Evolutionary conservation across 2,329 filamentous ascomycete species (phyloP).

Genomic region (Sordariomycetes sp.): DNA sequence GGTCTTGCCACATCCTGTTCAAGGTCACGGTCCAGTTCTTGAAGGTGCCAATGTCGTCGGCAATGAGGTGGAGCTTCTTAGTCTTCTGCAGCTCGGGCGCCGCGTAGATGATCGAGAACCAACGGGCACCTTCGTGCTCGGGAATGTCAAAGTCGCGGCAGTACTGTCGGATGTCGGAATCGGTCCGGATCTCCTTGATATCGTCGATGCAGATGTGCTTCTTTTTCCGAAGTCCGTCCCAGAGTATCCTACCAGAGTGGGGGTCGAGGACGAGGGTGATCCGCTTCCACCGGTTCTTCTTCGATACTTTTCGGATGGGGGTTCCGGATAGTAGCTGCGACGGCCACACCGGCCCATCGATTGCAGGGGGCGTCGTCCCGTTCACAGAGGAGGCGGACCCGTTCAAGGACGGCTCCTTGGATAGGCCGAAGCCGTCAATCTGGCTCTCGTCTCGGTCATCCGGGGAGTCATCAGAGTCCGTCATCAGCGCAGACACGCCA

Average conservation of each 20-base stretch:
- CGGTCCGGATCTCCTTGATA: slow-evolving; percentile 78
- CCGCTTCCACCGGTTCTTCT: slow-evolving; percentile 57
- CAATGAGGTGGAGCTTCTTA: slow-evolving; percentile 81
- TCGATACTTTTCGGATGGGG: slow-evolving; percentile 68
- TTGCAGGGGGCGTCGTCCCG: slow-evolving; percentile 25
- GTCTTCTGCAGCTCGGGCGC: slow-evolving; percentile 67
- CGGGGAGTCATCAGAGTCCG: slow-evolving; percentile 45
- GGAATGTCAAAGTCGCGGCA: slow-evolving; percentile 68
- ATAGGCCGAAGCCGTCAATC: slow-evolving; percentile 19
- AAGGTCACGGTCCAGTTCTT: slow-evolving; percentile 74
- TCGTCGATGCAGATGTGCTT: slow-evolving; percentile 93
- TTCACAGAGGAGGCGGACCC: slow-evolving; percentile 33
- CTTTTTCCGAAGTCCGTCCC: slow-evolving; percentile 65
- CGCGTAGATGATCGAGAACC: slow-evolving; percentile 85
- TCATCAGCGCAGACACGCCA: slow-evolving; percentile 20
- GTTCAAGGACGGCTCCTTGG: slow-evolving; percentile 30
- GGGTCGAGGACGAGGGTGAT: slow-evolving; percentile 64
- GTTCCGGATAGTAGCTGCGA: slow-evolving; percentile 67
- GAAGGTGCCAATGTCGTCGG: slow-evolving; percentile 58
- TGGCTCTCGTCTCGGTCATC: slow-evolving; percentile 34
- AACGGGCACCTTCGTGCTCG: slow-evolving; percentile 53
- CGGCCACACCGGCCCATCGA: slow-evolving; percentile 62
- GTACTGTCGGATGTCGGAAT: slow-evolving; percentile 76
- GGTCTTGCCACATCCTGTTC: slow-evolving; percentile 70
- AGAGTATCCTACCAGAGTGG: slow-evolving; percentile 74